Evolutionary conservation across 192 early-diverging fungal species (phyloP).

Genomic region (Chytriomyces confervae): DNA sequence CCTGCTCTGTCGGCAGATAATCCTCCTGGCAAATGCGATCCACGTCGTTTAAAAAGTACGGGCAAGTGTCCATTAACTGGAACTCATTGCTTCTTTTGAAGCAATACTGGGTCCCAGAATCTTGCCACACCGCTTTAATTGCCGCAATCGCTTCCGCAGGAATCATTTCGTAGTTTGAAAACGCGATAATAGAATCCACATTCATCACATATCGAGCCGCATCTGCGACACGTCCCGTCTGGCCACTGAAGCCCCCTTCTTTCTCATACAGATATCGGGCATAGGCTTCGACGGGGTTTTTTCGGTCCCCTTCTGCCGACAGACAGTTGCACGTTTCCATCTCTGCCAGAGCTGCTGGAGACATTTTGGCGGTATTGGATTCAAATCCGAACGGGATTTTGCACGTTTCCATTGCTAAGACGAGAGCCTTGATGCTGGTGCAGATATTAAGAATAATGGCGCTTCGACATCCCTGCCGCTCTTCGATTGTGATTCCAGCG

Average conservation of each 20-base stretch:
- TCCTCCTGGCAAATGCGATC: constrained; percentile 53
- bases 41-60: constrained; percentile 51
- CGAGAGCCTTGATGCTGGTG: constrained; percentile 28
- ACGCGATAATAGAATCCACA: constrained; percentile 70
- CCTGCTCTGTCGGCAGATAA: constrained; percentile 67
- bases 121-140: constrained; percentile 41
- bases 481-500: constrained; percentile 32
- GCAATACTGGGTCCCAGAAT: constrained; percentile 41
- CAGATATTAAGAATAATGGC: constrained; percentile 41
- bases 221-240: not conserved
- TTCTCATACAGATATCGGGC: not conserved
- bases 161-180: constrained; percentile 76
- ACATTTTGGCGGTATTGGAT: constrained; percentile 47
- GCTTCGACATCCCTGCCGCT: constrained; percentile 36
- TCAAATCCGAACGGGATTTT: constrained; percentile 24
- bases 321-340: constrained; percentile 70
- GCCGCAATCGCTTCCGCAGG: not conserved
- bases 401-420: constrained; percentile 35
- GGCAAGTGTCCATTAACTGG: constrained; percentile 47
- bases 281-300: not conserved
- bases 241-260: not conserved
- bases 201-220: not conserved
- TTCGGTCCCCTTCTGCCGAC: not conserved
- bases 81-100: constrained; percentile 38
- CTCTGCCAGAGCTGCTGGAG: constrained; percentile 59